phyloP scores from a whole-genome alignment of 179 eudicot species.

The Drosera spatulata region DNA sequence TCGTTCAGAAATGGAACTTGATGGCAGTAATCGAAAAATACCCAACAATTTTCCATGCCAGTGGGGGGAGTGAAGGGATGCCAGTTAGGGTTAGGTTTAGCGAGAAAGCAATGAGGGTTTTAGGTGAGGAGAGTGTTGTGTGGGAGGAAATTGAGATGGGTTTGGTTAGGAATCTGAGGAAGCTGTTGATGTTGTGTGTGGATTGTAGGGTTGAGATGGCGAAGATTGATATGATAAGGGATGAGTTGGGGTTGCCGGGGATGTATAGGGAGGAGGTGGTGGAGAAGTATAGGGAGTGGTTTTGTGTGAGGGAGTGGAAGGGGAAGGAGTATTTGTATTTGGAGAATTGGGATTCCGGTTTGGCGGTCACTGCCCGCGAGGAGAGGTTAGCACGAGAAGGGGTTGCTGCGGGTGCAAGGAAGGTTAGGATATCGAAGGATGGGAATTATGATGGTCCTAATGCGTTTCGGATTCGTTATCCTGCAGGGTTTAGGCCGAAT shows the following conservation, averaged over 20 bases:
- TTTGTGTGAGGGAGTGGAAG: constrained; percentile 43
- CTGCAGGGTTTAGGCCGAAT: constrained; percentile 83
- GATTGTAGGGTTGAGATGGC: constrained; percentile 74
- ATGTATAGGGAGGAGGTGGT: constrained; percentile 54
- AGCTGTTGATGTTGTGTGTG: constrained; percentile 76
- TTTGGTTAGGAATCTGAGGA: constrained; percentile 65
- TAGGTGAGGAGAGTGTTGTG: constrained; percentile 51
- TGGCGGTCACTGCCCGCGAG: constrained; percentile 74
- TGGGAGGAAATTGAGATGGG: constrained; percentile 67
- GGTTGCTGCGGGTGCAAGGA: constrained; percentile 14
- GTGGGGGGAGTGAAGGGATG: constrained; percentile 46
- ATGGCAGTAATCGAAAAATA: constrained; percentile 82
- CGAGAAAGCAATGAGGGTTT: constrained; percentile 49
- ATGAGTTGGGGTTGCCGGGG: constrained; percentile 64
- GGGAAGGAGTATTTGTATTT: constrained; percentile 43
- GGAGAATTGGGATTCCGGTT: constrained; percentile 79
- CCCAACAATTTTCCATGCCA: constrained; percentile 58
- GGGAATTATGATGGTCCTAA: constrained; percentile 69
- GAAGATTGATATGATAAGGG: constrained; percentile 40
- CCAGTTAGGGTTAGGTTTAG: constrained; percentile 58
- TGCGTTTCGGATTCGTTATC: constrained; percentile 60
- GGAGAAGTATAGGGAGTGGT: constrained; percentile 56
- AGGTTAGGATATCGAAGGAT: constrained; percentile 53
- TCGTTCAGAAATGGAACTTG: constrained; percentile 80
- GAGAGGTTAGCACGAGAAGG: constrained; percentile 36